A percentile compares a stretch with the other conserved stretches of the same genome.
These are phyloP conservation scores for Trichoderma lentiforme DNA, from an alignment of 2,329 filamentous ascomycete genomes.

Conservation along the genomic window DNA sequence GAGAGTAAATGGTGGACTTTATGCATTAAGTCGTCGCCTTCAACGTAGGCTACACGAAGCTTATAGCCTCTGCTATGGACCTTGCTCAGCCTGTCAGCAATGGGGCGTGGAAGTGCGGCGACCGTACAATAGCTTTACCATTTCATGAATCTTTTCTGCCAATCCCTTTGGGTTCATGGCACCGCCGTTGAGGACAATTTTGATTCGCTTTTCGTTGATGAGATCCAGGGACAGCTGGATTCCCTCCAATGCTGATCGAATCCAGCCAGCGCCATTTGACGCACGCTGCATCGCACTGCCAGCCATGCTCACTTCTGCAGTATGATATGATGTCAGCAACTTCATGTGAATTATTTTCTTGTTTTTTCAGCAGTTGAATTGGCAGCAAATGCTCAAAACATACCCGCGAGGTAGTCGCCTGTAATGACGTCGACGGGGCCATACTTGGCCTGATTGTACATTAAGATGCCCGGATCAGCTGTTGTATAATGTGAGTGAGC, in stretches of 20 bases:
- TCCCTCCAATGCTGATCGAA: conserved; percentile 23
- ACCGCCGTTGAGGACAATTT: conserved; percentile 55
- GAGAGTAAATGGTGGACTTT: conserved; percentile 18
- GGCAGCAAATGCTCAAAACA: neutral
- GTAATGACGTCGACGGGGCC: conserved; percentile 48
- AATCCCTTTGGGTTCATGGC: conserved; percentile 52
- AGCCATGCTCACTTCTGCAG: conserved; percentile 29
- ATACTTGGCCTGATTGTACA: conserved; percentile 30
- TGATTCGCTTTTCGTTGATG: conserved; percentile 46
- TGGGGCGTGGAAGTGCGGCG: neutral
- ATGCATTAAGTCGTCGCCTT: conserved; percentile 37
- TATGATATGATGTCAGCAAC: neutral
- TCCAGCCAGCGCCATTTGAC: neutral
- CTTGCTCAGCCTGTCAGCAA: neutral
- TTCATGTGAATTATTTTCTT: neutral
- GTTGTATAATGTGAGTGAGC: neutral
- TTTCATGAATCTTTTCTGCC: conserved; percentile 33
- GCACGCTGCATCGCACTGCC: conserved; percentile 21
- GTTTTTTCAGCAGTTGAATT: neutral
- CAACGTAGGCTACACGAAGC: conserved; percentile 37
- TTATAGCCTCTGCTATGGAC: conserved; percentile 27
- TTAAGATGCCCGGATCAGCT: conserved; percentile 26
- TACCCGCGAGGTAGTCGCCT: conserved; percentile 50
- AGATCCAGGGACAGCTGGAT: conserved; percentile 30
- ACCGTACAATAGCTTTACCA: conserved; percentile 13